phyloP scores from a whole-genome alignment of 306 rosid species.

The Rosa multiflora region DNA sequence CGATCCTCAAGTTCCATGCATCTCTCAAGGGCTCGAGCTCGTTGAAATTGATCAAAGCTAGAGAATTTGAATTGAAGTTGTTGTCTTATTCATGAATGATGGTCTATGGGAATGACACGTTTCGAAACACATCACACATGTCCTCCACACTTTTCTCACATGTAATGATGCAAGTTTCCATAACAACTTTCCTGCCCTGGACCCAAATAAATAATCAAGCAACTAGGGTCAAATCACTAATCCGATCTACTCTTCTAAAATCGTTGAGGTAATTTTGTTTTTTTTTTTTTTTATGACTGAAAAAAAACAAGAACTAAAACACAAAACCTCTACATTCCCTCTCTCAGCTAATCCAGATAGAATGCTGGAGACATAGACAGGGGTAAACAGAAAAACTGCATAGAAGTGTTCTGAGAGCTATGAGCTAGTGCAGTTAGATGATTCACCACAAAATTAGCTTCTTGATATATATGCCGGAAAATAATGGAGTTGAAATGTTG shows the following conservation, averaged over 20 bases:
- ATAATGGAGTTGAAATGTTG: too few relatives aligned
- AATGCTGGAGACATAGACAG: too few relatives aligned
- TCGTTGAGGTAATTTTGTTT: neutral
- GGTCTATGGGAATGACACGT: neutral
- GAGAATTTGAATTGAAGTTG: neutral
- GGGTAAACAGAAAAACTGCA: too few relatives aligned
- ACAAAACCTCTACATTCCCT: too few relatives aligned
- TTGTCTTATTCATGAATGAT: neutral
- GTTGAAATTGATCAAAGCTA: neutral
- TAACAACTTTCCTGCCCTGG: neutral
- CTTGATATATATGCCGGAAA: too few relatives aligned
- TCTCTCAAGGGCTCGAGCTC: neutral
- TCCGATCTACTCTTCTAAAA: neutral
- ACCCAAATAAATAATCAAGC: too few relatives aligned
- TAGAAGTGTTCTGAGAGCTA: too few relatives aligned
- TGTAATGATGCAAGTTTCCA: slow-evolving; percentile 13
- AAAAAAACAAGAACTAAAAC: too few relatives aligned
- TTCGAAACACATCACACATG: neutral
- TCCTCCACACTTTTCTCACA: neutral
- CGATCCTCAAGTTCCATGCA: neutral
- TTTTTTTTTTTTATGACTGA: too few relatives aligned
- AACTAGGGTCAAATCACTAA: neutral
- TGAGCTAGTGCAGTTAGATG: too few relatives aligned
- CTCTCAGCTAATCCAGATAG: too few relatives aligned
- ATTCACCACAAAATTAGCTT: too few relatives aligned